These are phyloP conservation scores for Didymella exigua DNA, from an alignment of 2,329 filamentous ascomycete genomes.

Conservation along the genomic window DNA sequence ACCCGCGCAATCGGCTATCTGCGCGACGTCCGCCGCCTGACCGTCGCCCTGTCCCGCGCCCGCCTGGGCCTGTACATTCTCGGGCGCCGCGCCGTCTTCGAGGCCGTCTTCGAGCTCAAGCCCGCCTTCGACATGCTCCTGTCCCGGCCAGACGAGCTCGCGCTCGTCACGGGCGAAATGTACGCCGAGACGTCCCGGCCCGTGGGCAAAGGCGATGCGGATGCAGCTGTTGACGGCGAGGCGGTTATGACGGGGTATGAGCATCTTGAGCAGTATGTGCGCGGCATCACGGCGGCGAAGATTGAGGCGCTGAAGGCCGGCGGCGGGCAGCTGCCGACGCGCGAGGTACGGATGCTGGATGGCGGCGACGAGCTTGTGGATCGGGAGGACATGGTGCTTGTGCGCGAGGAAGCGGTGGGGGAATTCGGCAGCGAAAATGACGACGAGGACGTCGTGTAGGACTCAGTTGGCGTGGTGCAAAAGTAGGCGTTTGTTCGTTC, in stretches of 20 bases:
- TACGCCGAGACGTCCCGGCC: conserved; percentile 68
- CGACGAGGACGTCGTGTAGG: conserved; percentile 8
- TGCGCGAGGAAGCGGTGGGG: conserved; percentile 21
- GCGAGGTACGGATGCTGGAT: conserved; percentile 45
- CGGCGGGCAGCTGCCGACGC: conserved; percentile 42
- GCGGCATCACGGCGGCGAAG: conserved; percentile 86
- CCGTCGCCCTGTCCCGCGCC: conserved; percentile 90
- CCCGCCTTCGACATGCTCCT: conserved; percentile 83
- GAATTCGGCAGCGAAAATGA: conserved; percentile 1
- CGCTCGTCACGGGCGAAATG: conserved; percentile 83
- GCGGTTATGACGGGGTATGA: conserved; percentile 88
- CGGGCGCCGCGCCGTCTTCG: conserved; percentile 85
- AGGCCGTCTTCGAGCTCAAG: conserved; percentile 83
- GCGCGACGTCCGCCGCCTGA: conserved; percentile 89
- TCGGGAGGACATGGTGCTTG: conserved; percentile 40
- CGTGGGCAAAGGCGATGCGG: conserved; percentile 45
- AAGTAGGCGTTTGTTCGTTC: neutral
- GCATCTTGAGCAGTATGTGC: conserved; percentile 94
- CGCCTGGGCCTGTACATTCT: conserved; percentile 91
- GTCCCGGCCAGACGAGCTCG: conserved; percentile 77
- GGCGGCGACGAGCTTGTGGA: conserved; percentile 32
- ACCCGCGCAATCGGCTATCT: conserved; percentile 91
- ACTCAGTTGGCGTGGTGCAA: neutral
- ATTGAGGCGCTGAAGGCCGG: conserved; percentile 61
- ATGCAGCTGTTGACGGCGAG: conserved; percentile 53